Conservation (phyloP, 805 yeast species). For the Henningerozyma blattae region DNA sequence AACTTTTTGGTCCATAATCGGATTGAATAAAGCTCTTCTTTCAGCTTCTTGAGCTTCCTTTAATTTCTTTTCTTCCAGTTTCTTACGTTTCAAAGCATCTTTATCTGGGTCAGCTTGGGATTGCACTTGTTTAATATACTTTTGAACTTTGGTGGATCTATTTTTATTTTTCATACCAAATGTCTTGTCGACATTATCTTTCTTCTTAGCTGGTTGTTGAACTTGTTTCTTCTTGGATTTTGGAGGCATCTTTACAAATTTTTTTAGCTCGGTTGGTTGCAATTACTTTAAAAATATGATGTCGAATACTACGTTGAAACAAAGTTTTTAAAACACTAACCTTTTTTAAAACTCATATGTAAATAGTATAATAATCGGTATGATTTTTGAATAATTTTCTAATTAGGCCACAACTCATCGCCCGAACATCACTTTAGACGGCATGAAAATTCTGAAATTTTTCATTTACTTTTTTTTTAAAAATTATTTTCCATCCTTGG, state of each 20-base stretch:
- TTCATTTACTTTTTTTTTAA: no score
- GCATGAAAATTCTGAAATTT: no score
- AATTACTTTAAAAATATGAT: no score
- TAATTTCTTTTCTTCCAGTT: slow-evolving; percentile 74
- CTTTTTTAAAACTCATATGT: no score
- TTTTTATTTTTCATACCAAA: slow-evolving; percentile 95
- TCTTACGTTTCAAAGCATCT: slow-evolving; percentile 62
- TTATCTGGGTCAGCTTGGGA: slow-evolving; percentile 48
- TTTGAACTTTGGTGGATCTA: slow-evolving; percentile 84
- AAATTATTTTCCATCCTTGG: no score
- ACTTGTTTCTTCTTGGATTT: slow-evolving; percentile 43
- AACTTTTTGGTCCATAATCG: slow-evolving; percentile 66
- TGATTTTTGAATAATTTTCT: no score
- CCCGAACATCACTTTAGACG: no score
- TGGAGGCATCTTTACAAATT: slow-evolving; percentile 54
- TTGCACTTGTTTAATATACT: slow-evolving; percentile 57
- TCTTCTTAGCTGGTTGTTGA: slow-evolving; percentile 42
- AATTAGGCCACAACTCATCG: no score
- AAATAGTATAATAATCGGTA: no score
- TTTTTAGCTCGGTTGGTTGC: no score
- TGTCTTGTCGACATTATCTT: slow-evolving; percentile 77
- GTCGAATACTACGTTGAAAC: no score
- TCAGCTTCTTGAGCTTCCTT: slow-evolving; percentile 83
- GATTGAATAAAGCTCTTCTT: slow-evolving; percentile 64
- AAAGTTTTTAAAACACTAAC: no score